Evolutionary conservation across 1,139 yeast species (phyloP).

Genomic region (Yamadazyma dushanensis): DNA sequence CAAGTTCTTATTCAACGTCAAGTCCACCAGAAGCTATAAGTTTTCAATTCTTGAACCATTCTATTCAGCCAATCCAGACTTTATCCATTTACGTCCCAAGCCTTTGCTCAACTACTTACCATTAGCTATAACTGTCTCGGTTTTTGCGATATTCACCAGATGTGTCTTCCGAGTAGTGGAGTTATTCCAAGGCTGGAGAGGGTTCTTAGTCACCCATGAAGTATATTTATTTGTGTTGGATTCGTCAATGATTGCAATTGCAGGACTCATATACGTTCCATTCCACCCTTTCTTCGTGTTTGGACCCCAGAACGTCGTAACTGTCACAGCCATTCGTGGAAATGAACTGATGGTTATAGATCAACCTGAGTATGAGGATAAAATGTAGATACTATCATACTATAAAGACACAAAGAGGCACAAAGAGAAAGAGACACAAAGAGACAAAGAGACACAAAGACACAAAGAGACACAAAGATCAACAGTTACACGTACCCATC

Average conservation of each 20-base stretch:
- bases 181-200: conserved; percentile 74
- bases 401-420: background rate
- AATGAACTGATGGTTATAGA: too few species aligned
- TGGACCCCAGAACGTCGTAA: conserved; percentile 41
- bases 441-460: too few species aligned
- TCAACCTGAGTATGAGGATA: too few species aligned
- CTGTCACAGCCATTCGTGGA: conserved; percentile 38
- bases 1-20: conserved; percentile 29
- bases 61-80: conserved; percentile 43
- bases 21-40: conserved; percentile 23
- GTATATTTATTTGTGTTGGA: conserved; percentile 75
- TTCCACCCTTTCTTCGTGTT: conserved; percentile 66
- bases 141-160: conserved; percentile 63
- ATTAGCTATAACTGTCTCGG: conserved; percentile 50
- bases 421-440: too few species aligned
- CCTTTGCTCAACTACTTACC: conserved; percentile 40
- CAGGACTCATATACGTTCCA: conserved; percentile 47
- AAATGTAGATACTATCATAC: too few species aligned
- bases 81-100: conserved; percentile 22
- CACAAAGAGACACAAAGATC: too few species aligned
- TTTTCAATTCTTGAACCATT: conserved; percentile 27
- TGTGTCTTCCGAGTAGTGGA: conserved; percentile 83
- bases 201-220: conserved; percentile 70
- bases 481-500: too few species aligned
- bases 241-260: conserved; percentile 62